Evolutionary conservation across 305 asterid genomes (phyloP).

Genomic region (Solanum hybrid): DNA sequence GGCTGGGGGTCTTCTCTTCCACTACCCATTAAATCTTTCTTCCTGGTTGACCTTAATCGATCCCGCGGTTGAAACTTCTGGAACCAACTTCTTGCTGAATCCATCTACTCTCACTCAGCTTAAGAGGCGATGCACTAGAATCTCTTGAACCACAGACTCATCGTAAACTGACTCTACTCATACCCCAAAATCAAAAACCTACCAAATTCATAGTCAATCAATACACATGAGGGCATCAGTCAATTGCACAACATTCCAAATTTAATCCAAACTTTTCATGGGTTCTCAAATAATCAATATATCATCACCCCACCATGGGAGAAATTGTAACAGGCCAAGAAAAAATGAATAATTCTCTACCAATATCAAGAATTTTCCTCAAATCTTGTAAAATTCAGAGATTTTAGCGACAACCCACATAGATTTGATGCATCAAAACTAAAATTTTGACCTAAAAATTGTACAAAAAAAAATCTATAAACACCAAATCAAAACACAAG

Average conservation of each 20-base stretch:
- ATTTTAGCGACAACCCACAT: conserved; percentile 15
- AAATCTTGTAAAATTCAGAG: neutral
- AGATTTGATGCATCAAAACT: conserved; percentile 15
- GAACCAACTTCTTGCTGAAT: conserved; percentile 84
- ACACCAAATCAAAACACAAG: neutral
- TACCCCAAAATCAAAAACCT: conserved; percentile 23
- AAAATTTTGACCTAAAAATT: neutral
- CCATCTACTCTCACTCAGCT: conserved; percentile 47
- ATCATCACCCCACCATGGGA: neutral
- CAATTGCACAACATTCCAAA: neutral
- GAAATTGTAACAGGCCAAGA: neutral
- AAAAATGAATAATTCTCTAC: neutral
- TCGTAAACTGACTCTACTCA: conserved; percentile 14
- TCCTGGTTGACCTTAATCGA: conserved; percentile 51
- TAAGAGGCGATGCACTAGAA: conserved; percentile 19
- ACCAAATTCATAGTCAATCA: neutral
- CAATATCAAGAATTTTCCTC: neutral
- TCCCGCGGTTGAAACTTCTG: conserved; percentile 79
- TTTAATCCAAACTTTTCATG: neutral
- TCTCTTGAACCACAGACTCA: conserved; percentile 24
- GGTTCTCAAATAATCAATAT: neutral
- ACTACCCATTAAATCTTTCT: conserved; percentile 53
- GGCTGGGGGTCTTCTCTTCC: conserved; percentile 54
- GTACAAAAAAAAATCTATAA: neutral
- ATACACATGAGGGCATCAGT: neutral